Evolutionary conservation across 805 yeast genomes (phyloP).

Genomic region (Saccharomycopsis javanensis): DNA sequence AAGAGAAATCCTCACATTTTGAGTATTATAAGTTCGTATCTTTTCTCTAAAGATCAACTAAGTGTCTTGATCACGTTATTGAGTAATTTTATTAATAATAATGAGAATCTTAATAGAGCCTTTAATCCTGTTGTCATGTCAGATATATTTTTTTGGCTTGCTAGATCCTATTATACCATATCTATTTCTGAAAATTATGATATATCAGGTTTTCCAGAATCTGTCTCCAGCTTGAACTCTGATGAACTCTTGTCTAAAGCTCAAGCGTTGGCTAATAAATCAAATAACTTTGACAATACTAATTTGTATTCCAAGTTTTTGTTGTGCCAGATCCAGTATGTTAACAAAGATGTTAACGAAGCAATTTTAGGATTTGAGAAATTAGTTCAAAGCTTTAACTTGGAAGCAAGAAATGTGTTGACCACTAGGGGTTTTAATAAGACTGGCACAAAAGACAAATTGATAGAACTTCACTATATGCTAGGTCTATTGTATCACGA

Average conservation of each 20-base stretch:
- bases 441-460: constrained; percentile 38
- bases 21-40: constrained; percentile 57
- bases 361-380: constrained; percentile 80
- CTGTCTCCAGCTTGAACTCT: not conserved
- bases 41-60: constrained; percentile 58
- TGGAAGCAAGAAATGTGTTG: not conserved
- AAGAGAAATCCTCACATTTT: constrained; percentile 52
- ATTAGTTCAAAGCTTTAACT: constrained; percentile 36
- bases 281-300: constrained; percentile 53
- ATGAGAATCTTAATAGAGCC: constrained; percentile 22
- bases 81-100: constrained; percentile 30
- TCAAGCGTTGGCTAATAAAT: constrained; percentile 60
- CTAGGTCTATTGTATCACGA: constrained; percentile 67
- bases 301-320: constrained; percentile 71
- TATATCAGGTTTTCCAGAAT: not conserved
- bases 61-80: constrained; percentile 48
- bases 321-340: constrained; percentile 73
- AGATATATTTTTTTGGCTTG: constrained; percentile 78
- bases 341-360: constrained; percentile 67
- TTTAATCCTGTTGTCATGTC: constrained; percentile 37
- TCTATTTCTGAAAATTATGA: constrained; percentile 1
- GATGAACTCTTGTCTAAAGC: constrained; percentile 39
- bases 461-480: constrained; percentile 64
- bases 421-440: not conserved
- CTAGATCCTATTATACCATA: constrained; percentile 51